Percentiles rank a stretch among this genome's conserved stretches.
phyloP scores from a whole-genome alignment of 2,329 filamentous ascomycete genomes.

The Apiospora kogelbergensis region DNA sequence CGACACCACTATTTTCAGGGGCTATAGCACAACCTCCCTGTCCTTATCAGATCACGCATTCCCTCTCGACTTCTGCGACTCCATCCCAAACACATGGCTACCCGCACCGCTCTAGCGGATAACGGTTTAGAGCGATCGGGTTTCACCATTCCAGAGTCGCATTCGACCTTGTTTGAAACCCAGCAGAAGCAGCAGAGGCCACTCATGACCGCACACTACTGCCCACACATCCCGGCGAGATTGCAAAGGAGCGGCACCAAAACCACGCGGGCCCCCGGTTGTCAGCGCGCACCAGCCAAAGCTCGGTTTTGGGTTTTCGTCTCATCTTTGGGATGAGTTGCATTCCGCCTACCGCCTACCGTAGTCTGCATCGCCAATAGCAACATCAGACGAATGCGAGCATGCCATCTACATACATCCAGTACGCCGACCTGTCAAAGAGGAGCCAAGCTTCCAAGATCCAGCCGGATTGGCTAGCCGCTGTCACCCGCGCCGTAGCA shows the following conservation, averaged over 20 bases:
- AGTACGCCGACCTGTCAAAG: not conserved
- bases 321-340: constrained; percentile 9
- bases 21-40: constrained; percentile 8
- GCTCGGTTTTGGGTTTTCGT: constrained; percentile 4
- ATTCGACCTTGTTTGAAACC: constrained; percentile 27
- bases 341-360: not conserved
- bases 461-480: not conserved
- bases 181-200: constrained; percentile 16
- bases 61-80: not conserved
- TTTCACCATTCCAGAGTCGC: constrained; percentile 26
- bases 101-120: constrained; percentile 29
- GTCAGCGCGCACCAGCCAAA: not conserved
- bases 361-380: not conserved
- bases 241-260: constrained; percentile 28
- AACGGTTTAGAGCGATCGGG: constrained; percentile 30
- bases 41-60: constrained; percentile 7
- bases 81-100: constrained; percentile 28
- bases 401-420: not conserved
- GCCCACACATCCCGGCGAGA: constrained; percentile 27
- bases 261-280: constrained; percentile 26
- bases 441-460: constrained; percentile 1
- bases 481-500: not conserved
- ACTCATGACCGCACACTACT: constrained; percentile 11
- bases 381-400: constrained; percentile 7
- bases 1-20: constrained; percentile 9